Conservation (phyloP, 2,329 filamentous ascomycete species). For the Trichoderma endophyticum region DNA sequence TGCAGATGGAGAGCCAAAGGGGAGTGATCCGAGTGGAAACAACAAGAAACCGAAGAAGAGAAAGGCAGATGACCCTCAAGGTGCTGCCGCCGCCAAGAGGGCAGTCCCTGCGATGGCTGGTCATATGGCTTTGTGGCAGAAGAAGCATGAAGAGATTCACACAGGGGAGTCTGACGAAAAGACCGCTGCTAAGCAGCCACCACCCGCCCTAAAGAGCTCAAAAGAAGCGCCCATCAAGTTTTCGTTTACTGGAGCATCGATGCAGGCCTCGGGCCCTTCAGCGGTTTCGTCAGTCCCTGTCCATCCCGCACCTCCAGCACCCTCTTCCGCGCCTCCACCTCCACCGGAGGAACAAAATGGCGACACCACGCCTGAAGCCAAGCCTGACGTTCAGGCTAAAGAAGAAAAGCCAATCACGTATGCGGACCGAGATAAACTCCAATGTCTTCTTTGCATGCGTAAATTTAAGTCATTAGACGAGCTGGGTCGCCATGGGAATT, state of each 20-base stretch:
- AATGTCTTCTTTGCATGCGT: constrained; percentile 46
- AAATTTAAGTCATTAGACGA: constrained; percentile 45
- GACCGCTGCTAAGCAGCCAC: neutral
- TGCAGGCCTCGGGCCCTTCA: constrained; percentile 18
- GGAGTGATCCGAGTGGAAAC: constrained; percentile 29
- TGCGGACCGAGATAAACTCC: constrained; percentile 51
- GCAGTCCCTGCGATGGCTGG: constrained; percentile 38
- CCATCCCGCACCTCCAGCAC: constrained; percentile 19
- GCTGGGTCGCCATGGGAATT: constrained; percentile 42
- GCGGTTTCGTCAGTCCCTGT: constrained; percentile 14
- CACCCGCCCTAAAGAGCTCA: neutral
- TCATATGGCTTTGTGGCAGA: constrained; percentile 45
- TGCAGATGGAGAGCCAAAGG: constrained; percentile 21
- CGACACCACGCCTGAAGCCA: neutral
- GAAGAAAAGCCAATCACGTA: constrained; percentile 35
- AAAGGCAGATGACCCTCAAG: constrained; percentile 44
- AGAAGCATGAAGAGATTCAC: constrained; percentile 42
- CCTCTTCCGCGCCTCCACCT: constrained; percentile 15
- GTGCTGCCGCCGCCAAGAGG: constrained; percentile 35
- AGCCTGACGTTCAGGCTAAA: neutral
- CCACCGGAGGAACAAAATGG: constrained; percentile 20
- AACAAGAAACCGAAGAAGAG: constrained; percentile 50
- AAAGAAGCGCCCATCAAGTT: constrained; percentile 30
- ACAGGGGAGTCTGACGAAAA: constrained; percentile 18
- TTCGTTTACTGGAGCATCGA: constrained; percentile 30